A percentile compares a stretch with the other conserved stretches of the same genome.
Evolutionary conservation across 345 rosid genomes (phyloP).

Genomic region (Arabis hirsuta): DNA sequence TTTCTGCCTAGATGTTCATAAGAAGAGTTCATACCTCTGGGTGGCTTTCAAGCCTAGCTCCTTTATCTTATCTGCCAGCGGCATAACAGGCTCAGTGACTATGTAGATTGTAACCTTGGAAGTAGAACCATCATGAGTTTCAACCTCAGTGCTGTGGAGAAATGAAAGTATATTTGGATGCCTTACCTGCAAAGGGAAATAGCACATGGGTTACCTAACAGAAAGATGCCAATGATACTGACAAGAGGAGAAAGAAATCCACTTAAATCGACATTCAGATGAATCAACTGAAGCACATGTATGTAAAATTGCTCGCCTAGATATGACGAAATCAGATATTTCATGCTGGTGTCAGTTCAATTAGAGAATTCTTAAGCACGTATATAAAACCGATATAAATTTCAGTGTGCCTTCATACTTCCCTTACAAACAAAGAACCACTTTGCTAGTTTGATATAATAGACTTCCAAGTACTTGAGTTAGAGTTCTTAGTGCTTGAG

Average conservation of each 20-base stretch:
- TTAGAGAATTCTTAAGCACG: slow-evolving; percentile 2
- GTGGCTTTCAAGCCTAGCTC: slow-evolving; percentile 88
- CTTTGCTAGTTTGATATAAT: background rate
- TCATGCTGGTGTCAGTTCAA: slow-evolving; percentile 15
- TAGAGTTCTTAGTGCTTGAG: slow-evolving; percentile 8
- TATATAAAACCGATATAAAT: background rate
- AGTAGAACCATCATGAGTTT: slow-evolving; percentile 69
- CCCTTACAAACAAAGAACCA: slow-evolving; percentile 8
- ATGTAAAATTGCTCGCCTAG: background rate
- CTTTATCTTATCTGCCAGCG: slow-evolving; percentile 91
- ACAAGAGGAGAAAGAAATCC: slow-evolving; percentile 17
- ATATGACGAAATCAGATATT: background rate
- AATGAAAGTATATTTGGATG: slow-evolving; percentile 96
- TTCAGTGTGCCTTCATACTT: slow-evolving; percentile 6
- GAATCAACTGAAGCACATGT: slow-evolving; percentile 16
- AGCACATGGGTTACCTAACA: slow-evolving; percentile 19
- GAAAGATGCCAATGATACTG: slow-evolving; percentile 5
- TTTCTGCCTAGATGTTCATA: slow-evolving; percentile 20
- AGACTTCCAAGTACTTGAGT: slow-evolving; percentile 4
- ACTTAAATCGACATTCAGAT: slow-evolving; percentile 5
- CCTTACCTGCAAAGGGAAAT: slow-evolving; percentile 68
- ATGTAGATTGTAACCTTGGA: slow-evolving; percentile 81
- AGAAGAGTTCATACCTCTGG: slow-evolving; percentile 64
- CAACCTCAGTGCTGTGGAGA: slow-evolving; percentile 94
- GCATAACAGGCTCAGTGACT: slow-evolving; percentile 98